Conservation (phyloP, 257 asterid genomes). For the Solanum tarijense region DNA sequence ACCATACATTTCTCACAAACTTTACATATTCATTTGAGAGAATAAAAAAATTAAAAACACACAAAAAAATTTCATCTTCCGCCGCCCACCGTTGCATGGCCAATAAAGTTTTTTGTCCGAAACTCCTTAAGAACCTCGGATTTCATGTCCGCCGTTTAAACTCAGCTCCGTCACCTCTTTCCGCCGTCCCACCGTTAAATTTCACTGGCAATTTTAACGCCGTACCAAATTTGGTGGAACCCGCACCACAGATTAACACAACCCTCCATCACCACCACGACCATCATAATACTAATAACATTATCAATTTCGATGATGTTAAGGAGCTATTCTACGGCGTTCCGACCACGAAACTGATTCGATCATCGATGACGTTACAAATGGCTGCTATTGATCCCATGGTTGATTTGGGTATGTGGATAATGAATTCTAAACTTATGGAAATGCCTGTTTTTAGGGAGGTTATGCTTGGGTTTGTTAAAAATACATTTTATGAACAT, state of each 20-base stretch:
- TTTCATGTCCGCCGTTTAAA: slow-evolving; percentile 16
- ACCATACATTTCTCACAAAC: not conserved
- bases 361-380: slow-evolving; percentile 35
- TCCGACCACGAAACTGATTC: slow-evolving; percentile 34
- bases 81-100: slow-evolving; percentile 4
- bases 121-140: not conserved
- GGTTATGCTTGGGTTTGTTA: slow-evolving; percentile 20
- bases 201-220: not conserved
- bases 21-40: not conserved
- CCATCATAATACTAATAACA: not conserved
- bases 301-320: slow-evolving; percentile 18
- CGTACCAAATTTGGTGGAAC: not conserved
- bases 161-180: slow-evolving; percentile 24
- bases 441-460: slow-evolving; percentile 21
- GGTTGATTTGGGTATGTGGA: slow-evolving; percentile 45
- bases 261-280: not conserved
- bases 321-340: slow-evolving; percentile 36
- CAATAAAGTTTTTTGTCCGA: not conserved
- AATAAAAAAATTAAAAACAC: not conserved
- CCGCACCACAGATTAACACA: not conserved
- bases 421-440: slow-evolving; percentile 41
- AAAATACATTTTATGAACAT: slow-evolving; percentile 46
- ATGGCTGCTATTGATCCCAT: slow-evolving; percentile 31
- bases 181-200: slow-evolving; percentile 14
- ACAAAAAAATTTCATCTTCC: not conserved